Evolutionary conservation across 108 stramenopile genomes (phyloP).

Genomic region (Cyclotella atomus): DNA sequence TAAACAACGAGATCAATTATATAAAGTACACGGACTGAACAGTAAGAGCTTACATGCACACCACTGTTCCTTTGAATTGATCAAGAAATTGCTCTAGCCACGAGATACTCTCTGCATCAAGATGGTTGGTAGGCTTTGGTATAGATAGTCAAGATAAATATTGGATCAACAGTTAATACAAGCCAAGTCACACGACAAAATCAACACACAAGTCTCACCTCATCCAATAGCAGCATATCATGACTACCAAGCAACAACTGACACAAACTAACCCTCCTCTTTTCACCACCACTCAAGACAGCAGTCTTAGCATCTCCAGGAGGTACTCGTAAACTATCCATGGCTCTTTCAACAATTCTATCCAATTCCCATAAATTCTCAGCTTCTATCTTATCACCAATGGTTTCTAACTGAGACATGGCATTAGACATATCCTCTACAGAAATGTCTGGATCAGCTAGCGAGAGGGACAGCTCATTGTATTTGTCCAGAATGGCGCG

Average conservation of each 20-base stretch:
- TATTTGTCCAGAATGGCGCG: slow-evolving; percentile 78
- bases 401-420: slow-evolving; percentile 67
- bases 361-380: slow-evolving; percentile 89
- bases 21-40: slow-evolving; percentile 88
- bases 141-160: background rate
- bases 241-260: slow-evolving; percentile 84
- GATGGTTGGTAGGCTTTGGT: slow-evolving; percentile 59
- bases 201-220: slow-evolving; percentile 34
- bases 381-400: slow-evolving; percentile 87
- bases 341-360: slow-evolving; percentile 75
- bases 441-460: slow-evolving; percentile 83
- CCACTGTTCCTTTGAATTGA: slow-evolving; percentile 94
- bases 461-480: slow-evolving; percentile 72
- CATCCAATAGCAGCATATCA: slow-evolving; percentile 93
- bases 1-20: background rate
- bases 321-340: slow-evolving; percentile 81
- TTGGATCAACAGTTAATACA: background rate
- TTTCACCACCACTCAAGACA: slow-evolving; percentile 95
- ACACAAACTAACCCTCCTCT: slow-evolving; percentile 92
- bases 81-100: slow-evolving; percentile 93
- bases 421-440: slow-evolving; percentile 69
- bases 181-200: background rate
- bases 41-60: slow-evolving; percentile 65
- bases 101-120: slow-evolving; percentile 79
- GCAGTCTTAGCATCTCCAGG: slow-evolving; percentile 77